Base-by-base conservation (phyloP, 2,329 filamentous ascomycete species). In the Phialemonium atrogriseum region DNA sequence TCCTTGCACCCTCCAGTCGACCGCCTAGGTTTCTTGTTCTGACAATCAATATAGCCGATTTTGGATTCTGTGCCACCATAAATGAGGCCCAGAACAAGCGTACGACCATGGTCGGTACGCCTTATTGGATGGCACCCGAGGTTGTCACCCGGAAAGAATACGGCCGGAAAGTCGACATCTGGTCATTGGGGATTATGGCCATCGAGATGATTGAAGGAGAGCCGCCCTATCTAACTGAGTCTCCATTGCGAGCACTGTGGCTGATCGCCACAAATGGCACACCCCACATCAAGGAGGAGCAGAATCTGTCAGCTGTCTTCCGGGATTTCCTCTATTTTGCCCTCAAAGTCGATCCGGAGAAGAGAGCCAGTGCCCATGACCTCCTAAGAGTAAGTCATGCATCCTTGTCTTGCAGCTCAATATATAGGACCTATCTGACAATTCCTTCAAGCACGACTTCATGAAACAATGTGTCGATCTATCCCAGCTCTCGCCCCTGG, bases 191-290 rank as follows among this genome's bases (percentile, higher is more conserved):
- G 37, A 98, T 98, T 62, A 96, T 98, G 91, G 87, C 91, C 7
- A 96, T 98, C 50, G 91, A 98, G 60, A 98, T 98, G 91, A 94
- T 98, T 43, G 91, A 96, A 62, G 91, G 89, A 54, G 91, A 96
- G 57, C 91, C 91, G 10, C 91, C 91, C 15, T 98, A 96, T 54
- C 69, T 98, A 37, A 96, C 88, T 23, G 91, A 98, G 57, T 93
- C 86, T 22, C 91, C 91, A 5, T 70, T 98, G 15, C 79, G 89
- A 38, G 91, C 91, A 2, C 70, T 98, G 22, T 98, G 91, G 70
- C 64, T 98, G 47, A 98, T 98, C 55, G 91, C 91, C 33, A 96
- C 91, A 20, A 94, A 94, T 51, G 91, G 91, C 28, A 96, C 91
- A 11, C 91, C 91, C 2, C 71, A 80, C 32, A 94, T 98, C 61